Conservation (phyloP, 2,329 filamentous ascomycete species). For the Penicillium sp. region DNA sequence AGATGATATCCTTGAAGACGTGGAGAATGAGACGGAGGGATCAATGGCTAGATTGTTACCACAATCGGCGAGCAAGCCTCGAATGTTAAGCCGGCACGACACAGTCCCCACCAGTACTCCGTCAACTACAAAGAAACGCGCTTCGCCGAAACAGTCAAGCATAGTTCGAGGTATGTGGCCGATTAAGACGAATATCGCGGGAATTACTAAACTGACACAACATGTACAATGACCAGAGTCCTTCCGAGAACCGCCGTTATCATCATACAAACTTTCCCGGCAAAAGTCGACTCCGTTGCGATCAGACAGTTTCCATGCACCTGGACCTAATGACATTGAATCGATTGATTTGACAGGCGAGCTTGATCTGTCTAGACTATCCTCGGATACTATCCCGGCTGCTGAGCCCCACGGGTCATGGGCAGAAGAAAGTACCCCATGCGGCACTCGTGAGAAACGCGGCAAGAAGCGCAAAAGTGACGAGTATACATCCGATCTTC, state of each 20-base stretch:
- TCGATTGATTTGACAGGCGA: conserved; percentile 48
- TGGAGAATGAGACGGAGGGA: conserved; percentile 27
- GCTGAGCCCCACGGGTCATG: conserved; percentile 44
- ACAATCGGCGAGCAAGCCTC: conserved; percentile 41
- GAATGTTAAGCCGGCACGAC: conserved; percentile 36
- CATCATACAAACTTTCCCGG: conserved; percentile 15
- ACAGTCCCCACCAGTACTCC: conserved; percentile 19
- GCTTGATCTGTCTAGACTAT: conserved; percentile 34
- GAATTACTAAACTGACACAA: background rate
- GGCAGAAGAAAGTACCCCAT: conserved; percentile 44
- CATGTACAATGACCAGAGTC: conserved; percentile 8
- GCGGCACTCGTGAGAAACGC: conserved; percentile 36
- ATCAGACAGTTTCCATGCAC: conserved; percentile 18
- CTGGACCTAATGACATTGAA: conserved; percentile 38
- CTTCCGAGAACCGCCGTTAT: conserved; percentile 17
- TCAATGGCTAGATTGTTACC: conserved; percentile 48
- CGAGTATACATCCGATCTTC: conserved; percentile 43
- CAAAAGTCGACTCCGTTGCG: conserved; percentile 24
- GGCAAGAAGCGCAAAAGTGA: conserved; percentile 52
- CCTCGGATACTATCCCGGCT: conserved; percentile 41
- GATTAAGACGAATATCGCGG: background rate
- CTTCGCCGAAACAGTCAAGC: conserved; percentile 10
- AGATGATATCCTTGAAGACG: conserved; percentile 26
- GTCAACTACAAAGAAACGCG: conserved; percentile 19
- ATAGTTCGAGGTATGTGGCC: conserved; percentile 27